Evolutionary conservation across 2,329 filamentous ascomycete genomes (phyloP).

Genomic region (Dothiorella sarmentorum): DNA sequence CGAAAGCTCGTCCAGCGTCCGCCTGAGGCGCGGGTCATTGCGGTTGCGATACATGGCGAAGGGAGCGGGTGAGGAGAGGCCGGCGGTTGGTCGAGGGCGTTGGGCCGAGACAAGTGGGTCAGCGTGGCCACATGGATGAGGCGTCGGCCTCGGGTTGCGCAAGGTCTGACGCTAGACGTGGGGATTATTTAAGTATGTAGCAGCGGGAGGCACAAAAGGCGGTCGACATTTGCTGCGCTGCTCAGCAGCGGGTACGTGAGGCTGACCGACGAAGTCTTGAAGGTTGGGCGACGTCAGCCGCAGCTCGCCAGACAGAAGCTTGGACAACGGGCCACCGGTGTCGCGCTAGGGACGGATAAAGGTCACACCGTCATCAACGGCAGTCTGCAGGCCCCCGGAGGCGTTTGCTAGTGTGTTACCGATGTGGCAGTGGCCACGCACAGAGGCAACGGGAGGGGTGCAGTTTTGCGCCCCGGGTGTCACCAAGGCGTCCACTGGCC

Average conservation of each 20-base stretch:
- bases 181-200: background rate
- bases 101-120: constrained; percentile 17
- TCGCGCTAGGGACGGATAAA: background rate
- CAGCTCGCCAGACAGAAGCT: background rate
- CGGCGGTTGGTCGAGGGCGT: constrained; percentile 11
- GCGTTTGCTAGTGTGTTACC: too few species aligned
- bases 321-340: background rate
- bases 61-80: constrained; percentile 16
- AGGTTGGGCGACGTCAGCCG: background rate
- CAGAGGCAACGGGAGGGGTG: background rate
- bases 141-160: background rate
- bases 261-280: background rate
- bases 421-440: too few species aligned
- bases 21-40: constrained; percentile 80
- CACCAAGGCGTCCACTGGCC: too few species aligned
- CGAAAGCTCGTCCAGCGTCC: constrained; percentile 88
- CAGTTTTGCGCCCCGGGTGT: too few species aligned
- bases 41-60: constrained; percentile 53
- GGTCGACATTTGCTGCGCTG: constrained; percentile 3
- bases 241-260: constrained; percentile 3
- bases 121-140: constrained; percentile 12
- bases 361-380: too few species aligned
- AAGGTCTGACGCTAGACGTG: background rate
- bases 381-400: too few species aligned
- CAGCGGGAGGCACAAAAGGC: background rate